phyloP scores from a whole-genome alignment of 345 rosid species.

The Eucalyptus tenuipes region DNA sequence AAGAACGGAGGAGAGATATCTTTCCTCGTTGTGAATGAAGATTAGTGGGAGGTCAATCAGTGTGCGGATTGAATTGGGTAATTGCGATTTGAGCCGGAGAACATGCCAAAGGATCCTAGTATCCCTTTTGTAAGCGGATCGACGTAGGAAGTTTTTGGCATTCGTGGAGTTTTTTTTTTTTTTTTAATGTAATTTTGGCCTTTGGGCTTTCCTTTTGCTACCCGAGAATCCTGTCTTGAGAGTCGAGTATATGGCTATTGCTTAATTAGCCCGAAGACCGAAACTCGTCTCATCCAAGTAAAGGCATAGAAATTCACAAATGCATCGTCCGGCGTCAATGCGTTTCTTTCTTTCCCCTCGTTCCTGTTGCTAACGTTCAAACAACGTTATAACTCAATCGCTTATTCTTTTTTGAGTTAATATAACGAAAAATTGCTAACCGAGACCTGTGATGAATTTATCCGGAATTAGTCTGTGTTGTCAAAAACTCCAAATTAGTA shows the following conservation, averaged over 20 bases:
- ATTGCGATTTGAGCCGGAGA: not conserved
- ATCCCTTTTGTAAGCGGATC: not conserved
- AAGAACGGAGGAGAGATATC: not conserved
- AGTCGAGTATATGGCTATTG: not conserved
- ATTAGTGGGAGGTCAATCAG: too few relatives aligned
- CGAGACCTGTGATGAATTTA: too few relatives aligned
- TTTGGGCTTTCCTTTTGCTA: not conserved
- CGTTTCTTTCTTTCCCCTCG: not conserved
- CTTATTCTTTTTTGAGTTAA: not conserved
- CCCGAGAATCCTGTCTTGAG: not conserved
- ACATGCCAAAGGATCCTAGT: accelerated
- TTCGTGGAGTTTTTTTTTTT: not conserved
- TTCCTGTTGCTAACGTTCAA: not conserved
- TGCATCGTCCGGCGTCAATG: not conserved
- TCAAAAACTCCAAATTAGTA: too few relatives aligned
- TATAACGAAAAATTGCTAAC: not conserved
- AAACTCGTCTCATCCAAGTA: not conserved
- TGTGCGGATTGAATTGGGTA: not conserved
- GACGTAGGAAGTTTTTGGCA: not conserved
- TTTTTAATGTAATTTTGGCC: not conserved
- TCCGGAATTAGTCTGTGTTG: accelerated
- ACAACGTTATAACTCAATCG: not conserved
- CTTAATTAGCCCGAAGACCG: not conserved
- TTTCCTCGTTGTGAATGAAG: not conserved
- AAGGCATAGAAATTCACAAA: not conserved